Evolutionary conservation across 164 flowering plant genomes (phyloP).

Genomic region (Houttuynia cordata): DNA sequence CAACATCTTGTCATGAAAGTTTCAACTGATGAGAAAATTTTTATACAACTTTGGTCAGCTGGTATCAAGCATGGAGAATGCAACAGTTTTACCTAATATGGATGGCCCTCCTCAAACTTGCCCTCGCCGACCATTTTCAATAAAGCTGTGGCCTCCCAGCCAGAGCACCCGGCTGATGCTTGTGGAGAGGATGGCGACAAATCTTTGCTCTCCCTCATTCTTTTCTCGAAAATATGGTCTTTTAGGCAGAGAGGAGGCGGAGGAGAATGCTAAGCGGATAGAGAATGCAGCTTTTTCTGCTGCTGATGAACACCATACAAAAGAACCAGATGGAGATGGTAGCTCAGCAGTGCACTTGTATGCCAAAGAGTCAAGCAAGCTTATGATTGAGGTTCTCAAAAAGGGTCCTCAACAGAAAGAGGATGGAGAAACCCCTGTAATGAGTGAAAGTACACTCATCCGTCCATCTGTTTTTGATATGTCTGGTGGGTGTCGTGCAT

Average conservation of each 20-base stretch:
- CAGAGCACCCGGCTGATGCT: conserved; percentile 61
- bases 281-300: conserved; percentile 64
- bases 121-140: conserved; percentile 35
- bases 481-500: conserved; percentile 58
- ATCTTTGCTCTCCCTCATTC: conserved; percentile 62
- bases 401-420: conserved; percentile 32
- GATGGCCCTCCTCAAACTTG: conserved; percentile 1
- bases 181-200: conserved; percentile 69
- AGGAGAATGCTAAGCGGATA: conserved; percentile 60
- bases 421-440: conserved; percentile 6
- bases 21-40: too few species aligned
- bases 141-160: conserved; percentile 97
- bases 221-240: conserved; percentile 69
- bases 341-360: conserved; percentile 89
- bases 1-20: too few species aligned
- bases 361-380: conserved; percentile 87
- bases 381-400: conserved; percentile 67
- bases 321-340: conserved; percentile 97
- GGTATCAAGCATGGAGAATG: not conserved
- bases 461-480: conserved; percentile 57
- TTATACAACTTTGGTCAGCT: too few species aligned
- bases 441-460: conserved; percentile 6
- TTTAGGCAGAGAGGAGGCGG: conserved; percentile 58
- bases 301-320: conserved; percentile 58
- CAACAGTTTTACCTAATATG: not conserved